phyloP scores from a whole-genome alignment of 2,329 filamentous ascomycete species.

The Claviceps cyperi region DNA sequence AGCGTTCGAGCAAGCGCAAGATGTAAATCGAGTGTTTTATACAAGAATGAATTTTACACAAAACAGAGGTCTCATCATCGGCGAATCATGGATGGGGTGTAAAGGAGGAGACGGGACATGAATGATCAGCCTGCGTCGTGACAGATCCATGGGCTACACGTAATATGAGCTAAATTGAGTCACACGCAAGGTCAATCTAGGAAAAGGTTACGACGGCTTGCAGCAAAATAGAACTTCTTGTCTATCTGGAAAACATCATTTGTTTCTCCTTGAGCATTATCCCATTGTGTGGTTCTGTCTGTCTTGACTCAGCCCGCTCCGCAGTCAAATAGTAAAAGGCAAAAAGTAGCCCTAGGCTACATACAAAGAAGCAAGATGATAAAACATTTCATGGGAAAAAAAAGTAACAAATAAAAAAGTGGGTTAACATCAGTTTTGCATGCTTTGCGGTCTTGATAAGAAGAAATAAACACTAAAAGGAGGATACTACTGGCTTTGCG shows the following conservation, averaged over 20 bases:
- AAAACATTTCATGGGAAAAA: neutral
- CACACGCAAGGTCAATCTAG: conserved; percentile 13
- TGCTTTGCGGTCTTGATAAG: neutral
- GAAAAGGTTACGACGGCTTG: conserved; percentile 7
- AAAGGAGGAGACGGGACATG: no score
- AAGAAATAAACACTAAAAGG: neutral
- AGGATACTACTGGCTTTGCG: neutral
- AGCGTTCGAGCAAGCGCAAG: conserved; percentile 38
- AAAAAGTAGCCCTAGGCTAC: neutral
- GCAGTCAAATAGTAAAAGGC: neutral
- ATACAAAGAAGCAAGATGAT: neutral
- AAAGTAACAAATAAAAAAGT: neutral
- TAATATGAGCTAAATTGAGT: conserved; percentile 17
- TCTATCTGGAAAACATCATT: neutral
- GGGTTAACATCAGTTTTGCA: neutral
- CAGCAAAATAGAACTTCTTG: no score
- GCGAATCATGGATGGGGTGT: no score
- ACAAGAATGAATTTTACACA: neutral
- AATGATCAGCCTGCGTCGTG: neutral
- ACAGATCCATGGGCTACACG: neutral
- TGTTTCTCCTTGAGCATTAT: no score
- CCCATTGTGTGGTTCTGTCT: no score
- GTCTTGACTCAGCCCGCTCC: no score
- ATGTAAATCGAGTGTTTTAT: conserved; percentile 21
- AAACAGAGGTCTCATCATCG: neutral